phyloP scores from a whole-genome alignment of 2,329 filamentous ascomycete species.

The Malbranchea cinnamomea region DNA sequence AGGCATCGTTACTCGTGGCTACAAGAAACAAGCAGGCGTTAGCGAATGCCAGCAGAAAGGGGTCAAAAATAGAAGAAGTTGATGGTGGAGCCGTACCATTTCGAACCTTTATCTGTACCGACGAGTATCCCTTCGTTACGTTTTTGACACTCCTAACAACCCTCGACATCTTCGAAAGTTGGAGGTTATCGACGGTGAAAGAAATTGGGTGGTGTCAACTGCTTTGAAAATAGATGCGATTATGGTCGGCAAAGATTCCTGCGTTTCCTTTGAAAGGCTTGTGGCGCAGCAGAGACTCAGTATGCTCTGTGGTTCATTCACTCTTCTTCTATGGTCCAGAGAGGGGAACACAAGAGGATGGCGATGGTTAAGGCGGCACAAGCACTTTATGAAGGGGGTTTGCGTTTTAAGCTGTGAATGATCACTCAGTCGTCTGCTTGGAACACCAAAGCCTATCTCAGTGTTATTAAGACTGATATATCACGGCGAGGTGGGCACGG shows the following conservation, averaged over 20 bases:
- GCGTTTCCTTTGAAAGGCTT: no score
- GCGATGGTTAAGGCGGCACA: no score
- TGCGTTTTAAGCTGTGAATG: no score
- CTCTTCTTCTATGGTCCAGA: no score
- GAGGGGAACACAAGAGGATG: no score
- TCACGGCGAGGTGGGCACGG: neutral
- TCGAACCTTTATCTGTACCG: constrained; percentile 92
- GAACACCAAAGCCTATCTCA: neutral
- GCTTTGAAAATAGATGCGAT: no score
- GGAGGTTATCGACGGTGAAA: no score
- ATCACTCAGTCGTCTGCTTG: neutral
- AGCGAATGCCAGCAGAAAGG: neutral
- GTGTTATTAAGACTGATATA: neutral
- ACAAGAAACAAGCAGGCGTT: constrained; percentile 14
- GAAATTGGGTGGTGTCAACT: no score
- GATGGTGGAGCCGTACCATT: constrained; percentile 52
- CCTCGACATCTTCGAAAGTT: constrained; percentile 58
- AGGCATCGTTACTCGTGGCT: constrained; percentile 98
- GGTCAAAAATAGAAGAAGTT: neutral
- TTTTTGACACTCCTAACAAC: constrained; percentile 97
- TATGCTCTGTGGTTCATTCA: no score
- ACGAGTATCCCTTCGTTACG: constrained; percentile 97
- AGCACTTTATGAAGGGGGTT: no score
- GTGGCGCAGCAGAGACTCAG: no score
- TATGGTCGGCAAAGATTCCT: no score